Base-by-base conservation (phyloP, 2,329 filamentous ascomycete genomes). In the Trichoderma sp. region DNA sequence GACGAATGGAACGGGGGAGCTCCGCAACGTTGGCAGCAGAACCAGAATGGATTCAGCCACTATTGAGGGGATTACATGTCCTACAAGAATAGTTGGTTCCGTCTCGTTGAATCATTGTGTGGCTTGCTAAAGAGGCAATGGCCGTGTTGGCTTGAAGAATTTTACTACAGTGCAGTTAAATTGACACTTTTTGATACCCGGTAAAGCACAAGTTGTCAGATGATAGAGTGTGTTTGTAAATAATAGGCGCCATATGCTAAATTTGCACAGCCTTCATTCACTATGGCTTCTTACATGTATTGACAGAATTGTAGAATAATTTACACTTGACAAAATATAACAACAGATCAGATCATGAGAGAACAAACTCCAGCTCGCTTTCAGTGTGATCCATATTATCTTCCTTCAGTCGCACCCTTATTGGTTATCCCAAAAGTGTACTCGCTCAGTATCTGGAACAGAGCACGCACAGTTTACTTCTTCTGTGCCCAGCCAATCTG, bases 401-500 rank as follows among this genome's bases (percentile, higher is more conserved):
- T 24, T 51, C n/a, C 1, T 21, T 2, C 18, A 47, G 1, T 6
- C 18, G 18, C 1, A 51, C 2, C 43, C 43, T 12, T 3, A 12
- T 21, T 21, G 9, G 43, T 3, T 24, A 24, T 1, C 47, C 11
- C 11, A 2, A 53, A 24, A 53, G 24, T 53, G 2, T 2, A 53
- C n/a, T 24, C 0, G n/a, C 11, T 53, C 1, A 53, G 11, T 12
- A 53, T 53, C 47, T 14, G 21, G 21, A 56, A 18, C 30, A 3
- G 4, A 68, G 21, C 24, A 39, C 8, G 4, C 28, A 9, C 32
- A 1, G 7, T 9, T 43, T 69, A 69, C n/a, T 68, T 63, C 71
- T 74, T 75, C 36, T 67, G 71, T 24, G 75, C 75, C 75, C 74
- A 77, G 26, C 86, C 86, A 24, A 88, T 78, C 4, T 83, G 82